Evolutionary conservation across 768 basidiomycete species (phyloP).

Genomic region (Chalciporus sphaerocephalus): DNA sequence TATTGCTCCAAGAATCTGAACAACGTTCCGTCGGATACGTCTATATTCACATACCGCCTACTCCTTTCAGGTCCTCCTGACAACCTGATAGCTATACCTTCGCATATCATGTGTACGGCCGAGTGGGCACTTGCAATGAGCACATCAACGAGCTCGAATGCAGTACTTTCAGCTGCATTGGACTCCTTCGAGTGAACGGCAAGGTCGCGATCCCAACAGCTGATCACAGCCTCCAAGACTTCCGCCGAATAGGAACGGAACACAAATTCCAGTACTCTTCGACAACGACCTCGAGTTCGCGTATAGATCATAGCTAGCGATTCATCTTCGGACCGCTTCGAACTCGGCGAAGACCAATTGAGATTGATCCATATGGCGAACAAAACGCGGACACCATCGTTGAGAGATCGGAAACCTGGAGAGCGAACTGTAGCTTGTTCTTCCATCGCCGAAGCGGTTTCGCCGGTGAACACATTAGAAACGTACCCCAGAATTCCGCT

Average conservation of each 20-base stretch:
- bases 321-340: conserved; percentile 58
- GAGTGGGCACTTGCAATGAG: conserved; percentile 82
- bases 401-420: conserved; percentile 71
- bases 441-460: conserved; percentile 46
- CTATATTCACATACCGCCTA: conserved; percentile 59
- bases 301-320: conserved; percentile 62
- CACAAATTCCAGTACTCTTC: conserved; percentile 77
- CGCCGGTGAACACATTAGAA: conserved; percentile 84
- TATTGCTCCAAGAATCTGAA: conserved; percentile 90
- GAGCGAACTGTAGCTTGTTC: conserved; percentile 64
- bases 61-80: conserved; percentile 52
- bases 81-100: conserved; percentile 66
- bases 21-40: conserved; percentile 62
- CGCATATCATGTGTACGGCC: conserved; percentile 85
- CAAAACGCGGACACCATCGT: conserved; percentile 76
- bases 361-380: conserved; percentile 71
- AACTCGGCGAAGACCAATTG: conserved; percentile 43
- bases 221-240: conserved; percentile 78
- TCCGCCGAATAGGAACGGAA: conserved; percentile 78
- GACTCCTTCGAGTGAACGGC: conserved; percentile 43
- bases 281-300: conserved; percentile 64
- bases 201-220: conserved; percentile 70
- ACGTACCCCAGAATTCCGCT: conserved; percentile 83
- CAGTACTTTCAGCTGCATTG: conserved; percentile 41
- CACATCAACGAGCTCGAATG: conserved; percentile 81